Evolutionary conservation across 495 filamentous ascomycete species (phyloP).

Genomic region (Aspergillus mulundensis): DNA sequence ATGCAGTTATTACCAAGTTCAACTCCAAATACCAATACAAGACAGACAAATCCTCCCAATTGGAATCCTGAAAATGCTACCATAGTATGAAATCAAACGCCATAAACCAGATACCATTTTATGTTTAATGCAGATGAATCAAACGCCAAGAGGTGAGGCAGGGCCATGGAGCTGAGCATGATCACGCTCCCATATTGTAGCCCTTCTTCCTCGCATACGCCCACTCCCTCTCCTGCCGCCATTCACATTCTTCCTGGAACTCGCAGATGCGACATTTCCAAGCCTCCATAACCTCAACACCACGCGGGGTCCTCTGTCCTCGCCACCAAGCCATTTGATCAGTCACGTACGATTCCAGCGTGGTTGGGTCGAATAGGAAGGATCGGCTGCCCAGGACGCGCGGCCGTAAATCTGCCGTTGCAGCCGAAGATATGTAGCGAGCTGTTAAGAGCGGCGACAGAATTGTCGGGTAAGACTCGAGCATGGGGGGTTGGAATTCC

Average conservation of each 20-base stretch:
- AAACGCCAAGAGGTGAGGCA: not conserved
- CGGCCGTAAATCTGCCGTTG: constrained; percentile 27
- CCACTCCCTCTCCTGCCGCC: constrained; percentile 56
- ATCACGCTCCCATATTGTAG: not conserved
- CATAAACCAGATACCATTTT: no score
- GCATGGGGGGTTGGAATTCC: constrained; percentile 54
- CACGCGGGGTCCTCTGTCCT: constrained; percentile 69
- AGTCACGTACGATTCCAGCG: constrained; percentile 59
- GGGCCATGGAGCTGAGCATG: no score
- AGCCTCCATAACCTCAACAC: constrained; percentile 82
- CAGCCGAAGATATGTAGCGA: constrained; percentile 37
- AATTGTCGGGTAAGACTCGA: constrained; percentile 48
- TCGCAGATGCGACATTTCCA: constrained; percentile 78
- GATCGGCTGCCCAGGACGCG: constrained; percentile 61
- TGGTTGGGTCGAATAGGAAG: constrained; percentile 63
- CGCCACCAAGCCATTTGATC: constrained; percentile 83
- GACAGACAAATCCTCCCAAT: not conserved
- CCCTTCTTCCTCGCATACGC: constrained; percentile 33
- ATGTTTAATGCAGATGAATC: no score
- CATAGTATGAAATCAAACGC: not conserved
- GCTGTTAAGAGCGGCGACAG: constrained; percentile 46
- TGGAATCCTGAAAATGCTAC: not conserved
- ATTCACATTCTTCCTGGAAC: constrained; percentile 57
- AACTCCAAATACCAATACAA: not conserved
- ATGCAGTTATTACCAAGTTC: not conserved